Percentiles rank a stretch among this genome's conserved stretches.
Evolutionary conservation across 1,284 basidiomycete species (phyloP).

Genomic region (Leccinum fallax): DNA sequence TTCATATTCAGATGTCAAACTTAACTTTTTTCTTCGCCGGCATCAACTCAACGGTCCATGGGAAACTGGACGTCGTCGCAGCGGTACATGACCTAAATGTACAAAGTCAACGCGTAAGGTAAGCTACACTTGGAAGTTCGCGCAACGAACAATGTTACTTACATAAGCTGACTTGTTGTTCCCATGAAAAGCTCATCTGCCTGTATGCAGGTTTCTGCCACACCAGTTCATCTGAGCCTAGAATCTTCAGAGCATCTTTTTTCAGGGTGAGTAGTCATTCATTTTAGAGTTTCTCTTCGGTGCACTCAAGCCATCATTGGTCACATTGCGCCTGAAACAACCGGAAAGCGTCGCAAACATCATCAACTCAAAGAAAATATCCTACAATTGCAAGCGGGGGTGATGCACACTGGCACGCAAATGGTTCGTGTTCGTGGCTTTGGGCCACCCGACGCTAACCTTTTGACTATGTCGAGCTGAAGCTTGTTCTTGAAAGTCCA

Average conservation of each 20-base stretch:
- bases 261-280: conserved; percentile 14
- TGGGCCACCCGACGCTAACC: not conserved
- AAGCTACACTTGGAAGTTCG: no score
- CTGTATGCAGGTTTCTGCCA: not conserved
- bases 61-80: not conserved
- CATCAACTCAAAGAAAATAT: not conserved
- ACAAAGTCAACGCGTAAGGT: not conserved
- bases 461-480: not conserved
- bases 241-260: conserved; percentile 5
- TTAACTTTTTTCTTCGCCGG: not conserved
- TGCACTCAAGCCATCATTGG: not conserved
- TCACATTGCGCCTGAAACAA: not conserved
- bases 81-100: not conserved
- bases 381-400: not conserved
- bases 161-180: not conserved
- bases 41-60: not conserved
- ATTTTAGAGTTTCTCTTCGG: conserved; percentile 5
- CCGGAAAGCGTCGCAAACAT: not conserved
- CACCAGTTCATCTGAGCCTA: conserved; percentile 1
- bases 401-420: conserved; percentile 19
- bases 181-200: not conserved
- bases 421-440: conserved; percentile 17
- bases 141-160: not conserved
- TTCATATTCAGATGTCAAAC: not conserved
- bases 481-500: conserved; percentile 15